Evolutionary conservation across 140 eudicot species (phyloP).

Genomic region (Senecio squalidus): DNA sequence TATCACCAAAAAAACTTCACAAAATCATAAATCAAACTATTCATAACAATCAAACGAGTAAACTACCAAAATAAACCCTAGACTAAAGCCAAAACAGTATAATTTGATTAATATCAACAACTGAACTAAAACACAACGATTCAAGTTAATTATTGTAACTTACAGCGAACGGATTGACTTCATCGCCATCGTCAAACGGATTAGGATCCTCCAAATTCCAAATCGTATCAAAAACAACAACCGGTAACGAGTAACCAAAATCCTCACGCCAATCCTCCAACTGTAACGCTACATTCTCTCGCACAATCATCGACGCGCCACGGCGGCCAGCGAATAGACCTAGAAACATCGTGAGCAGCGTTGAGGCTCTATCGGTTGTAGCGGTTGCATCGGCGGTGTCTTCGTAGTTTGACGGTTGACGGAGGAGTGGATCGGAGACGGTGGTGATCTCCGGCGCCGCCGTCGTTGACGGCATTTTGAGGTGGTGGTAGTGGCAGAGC

Average conservation of each 20-base stretch:
- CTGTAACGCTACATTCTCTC: conserved; percentile 63
- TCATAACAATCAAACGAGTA: too few species aligned
- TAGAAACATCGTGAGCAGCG: conserved; percentile 34
- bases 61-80: too few species aligned
- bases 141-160: too few species aligned
- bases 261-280: conserved; percentile 72
- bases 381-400: background rate
- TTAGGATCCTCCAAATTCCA: too few species aligned
- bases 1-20: too few species aligned
- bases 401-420: background rate
- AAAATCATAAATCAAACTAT: too few species aligned
- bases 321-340: conserved; percentile 44
- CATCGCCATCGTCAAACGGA: too few species aligned
- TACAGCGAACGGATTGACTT: too few species aligned
- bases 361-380: conserved; percentile 21
- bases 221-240: conserved; percentile 53
- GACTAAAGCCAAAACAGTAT: too few species aligned
- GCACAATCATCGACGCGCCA: conserved; percentile 62
- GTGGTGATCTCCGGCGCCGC: conserved; percentile 7
- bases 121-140: too few species aligned
- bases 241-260: conserved; percentile 76
- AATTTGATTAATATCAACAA: too few species aligned
- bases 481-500: background rate
- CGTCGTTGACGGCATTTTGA: background rate
- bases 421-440: conserved; percentile 5